phyloP scores from a whole-genome alignment of 306 rosid species.

The Cicer arietinum region DNA sequence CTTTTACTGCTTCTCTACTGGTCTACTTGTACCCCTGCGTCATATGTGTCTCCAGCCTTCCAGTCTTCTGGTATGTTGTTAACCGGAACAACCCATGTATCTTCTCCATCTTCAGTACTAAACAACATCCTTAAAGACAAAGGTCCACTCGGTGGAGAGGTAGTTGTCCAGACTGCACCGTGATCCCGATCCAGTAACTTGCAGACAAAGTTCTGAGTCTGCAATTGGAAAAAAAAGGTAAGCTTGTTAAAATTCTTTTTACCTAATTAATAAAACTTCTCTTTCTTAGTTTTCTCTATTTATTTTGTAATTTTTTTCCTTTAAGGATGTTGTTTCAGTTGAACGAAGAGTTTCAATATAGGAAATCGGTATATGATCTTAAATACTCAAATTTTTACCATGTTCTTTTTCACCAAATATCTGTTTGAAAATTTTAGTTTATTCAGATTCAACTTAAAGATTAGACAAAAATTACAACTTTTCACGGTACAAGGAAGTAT shows the following conservation, averaged over 20 bases:
- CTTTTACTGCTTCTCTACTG: conserved; percentile 39
- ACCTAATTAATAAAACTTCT: conserved; percentile 18
- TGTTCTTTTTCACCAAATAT: neutral
- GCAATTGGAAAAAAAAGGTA: conserved; percentile 37
- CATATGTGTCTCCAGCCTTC: conserved; percentile 79
- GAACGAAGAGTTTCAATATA: conserved; percentile 20
- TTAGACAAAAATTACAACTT: conserved; percentile 26
- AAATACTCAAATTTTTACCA: neutral
- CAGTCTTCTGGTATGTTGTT: conserved; percentile 78
- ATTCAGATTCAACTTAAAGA: conserved; percentile 1
- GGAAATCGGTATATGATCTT: conserved; percentile 1
- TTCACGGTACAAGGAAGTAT: conserved; percentile 21
- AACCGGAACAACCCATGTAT: conserved; percentile 81
- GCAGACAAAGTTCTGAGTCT: conserved; percentile 75
- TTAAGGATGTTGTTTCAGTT: conserved; percentile 19
- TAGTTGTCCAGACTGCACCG: conserved; percentile 85
- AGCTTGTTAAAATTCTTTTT: conserved; percentile 32
- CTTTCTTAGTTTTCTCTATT: conserved; percentile 16
- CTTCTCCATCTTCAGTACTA: conserved; percentile 73
- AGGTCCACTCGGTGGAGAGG: conserved; percentile 81
- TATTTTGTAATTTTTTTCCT: conserved; percentile 5
- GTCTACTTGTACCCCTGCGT: conserved; percentile 85
- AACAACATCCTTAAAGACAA: conserved; percentile 77
- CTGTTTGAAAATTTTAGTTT: neutral
- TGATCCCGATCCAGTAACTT: conserved; percentile 72